Percentiles rank a stretch among this genome's conserved stretches.
phyloP scores from a whole-genome alignment of 2,329 filamentous ascomycete genomes.

The Penicillium aurantiogriseum region DNA sequence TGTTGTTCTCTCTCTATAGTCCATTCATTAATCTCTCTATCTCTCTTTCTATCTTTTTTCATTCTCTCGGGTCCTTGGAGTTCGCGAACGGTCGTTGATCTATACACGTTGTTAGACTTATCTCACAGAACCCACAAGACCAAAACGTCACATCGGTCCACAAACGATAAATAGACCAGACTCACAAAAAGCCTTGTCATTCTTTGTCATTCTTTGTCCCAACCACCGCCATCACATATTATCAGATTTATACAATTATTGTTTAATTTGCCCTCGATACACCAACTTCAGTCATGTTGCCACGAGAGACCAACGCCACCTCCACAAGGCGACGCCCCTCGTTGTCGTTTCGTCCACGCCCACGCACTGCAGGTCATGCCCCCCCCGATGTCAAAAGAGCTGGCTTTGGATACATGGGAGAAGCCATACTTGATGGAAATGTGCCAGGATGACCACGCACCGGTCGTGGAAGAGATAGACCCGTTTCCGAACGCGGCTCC shows the following conservation, averaged over 20 bases:
- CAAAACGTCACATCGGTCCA: slow-evolving; percentile 4
- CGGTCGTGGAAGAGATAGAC: slow-evolving; percentile 34
- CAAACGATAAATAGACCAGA: slow-evolving; percentile 11
- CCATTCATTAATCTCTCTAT: slow-evolving; percentile 18
- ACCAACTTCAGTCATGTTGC: slow-evolving; percentile 27
- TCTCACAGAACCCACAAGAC: slow-evolving; percentile 9
- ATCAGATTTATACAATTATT: slow-evolving; percentile 7
- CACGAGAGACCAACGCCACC: slow-evolving; percentile 30
- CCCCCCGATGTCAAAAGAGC: slow-evolving; percentile 20
- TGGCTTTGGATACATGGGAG: slow-evolving; percentile 26
- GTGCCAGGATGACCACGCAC: slow-evolving; percentile 23
- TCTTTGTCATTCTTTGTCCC: not conserved
- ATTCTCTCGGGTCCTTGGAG: slow-evolving; percentile 15
- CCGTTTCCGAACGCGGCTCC: slow-evolving; percentile 32
- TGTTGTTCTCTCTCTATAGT: slow-evolving; percentile 11
- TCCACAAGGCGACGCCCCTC: slow-evolving; percentile 40
- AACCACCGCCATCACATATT: not conserved
- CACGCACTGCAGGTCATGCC: slow-evolving; percentile 36
- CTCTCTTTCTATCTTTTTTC: slow-evolving; percentile 1
- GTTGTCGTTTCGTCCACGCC: slow-evolving; percentile 38
- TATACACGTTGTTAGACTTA: slow-evolving; percentile 13
- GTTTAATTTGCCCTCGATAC: slow-evolving; percentile 11
- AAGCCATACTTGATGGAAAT: slow-evolving; percentile 25
- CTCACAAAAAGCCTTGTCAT: slow-evolving; percentile 12
- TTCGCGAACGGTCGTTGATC: slow-evolving; percentile 9